Conservation (phyloP, 805 yeast species). For the Suhomyces tanzawaensis region DNA sequence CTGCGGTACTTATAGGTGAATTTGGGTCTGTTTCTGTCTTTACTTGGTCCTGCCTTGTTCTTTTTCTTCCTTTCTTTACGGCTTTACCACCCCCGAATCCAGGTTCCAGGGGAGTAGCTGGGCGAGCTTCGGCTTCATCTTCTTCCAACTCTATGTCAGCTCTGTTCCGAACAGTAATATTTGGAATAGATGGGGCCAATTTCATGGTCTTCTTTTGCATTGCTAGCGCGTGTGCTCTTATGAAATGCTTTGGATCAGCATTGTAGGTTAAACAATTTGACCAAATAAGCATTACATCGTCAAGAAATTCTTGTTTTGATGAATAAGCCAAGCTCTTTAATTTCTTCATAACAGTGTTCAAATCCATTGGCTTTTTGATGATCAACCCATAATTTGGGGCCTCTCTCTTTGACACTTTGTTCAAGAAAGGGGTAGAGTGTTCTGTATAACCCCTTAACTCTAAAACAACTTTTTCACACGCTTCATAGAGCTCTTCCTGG, state of each 20-base stretch:
- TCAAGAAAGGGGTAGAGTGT: constrained; percentile 93
- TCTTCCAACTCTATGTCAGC: constrained; percentile 71
- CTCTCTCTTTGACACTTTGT: constrained; percentile 94
- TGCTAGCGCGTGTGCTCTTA: constrained; percentile 89
- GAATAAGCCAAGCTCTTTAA: constrained; percentile 77
- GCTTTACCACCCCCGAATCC: constrained; percentile 31
- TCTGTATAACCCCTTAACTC: constrained; percentile 91
- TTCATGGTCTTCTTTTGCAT: constrained; percentile 88
- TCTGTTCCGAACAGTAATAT: constrained; percentile 71
- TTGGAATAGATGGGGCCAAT: constrained; percentile 83
- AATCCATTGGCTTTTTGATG: constrained; percentile 93
- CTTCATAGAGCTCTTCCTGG: constrained; percentile 96
- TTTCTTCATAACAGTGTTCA: constrained; percentile 90
- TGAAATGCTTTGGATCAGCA: constrained; percentile 89
- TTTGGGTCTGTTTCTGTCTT: constrained; percentile 25
- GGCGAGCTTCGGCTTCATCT: constrained; percentile 27
- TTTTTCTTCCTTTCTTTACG: constrained; percentile 40
- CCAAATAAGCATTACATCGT: constrained; percentile 94
- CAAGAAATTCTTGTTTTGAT: constrained; percentile 88
- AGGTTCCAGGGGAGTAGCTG: constrained; percentile 19
- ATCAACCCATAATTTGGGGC: constrained; percentile 94
- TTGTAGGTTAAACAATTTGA: constrained; percentile 88
- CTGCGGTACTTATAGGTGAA: constrained; percentile 12
- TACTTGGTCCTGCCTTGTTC: constrained; percentile 34
- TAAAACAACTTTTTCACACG: constrained; percentile 90